These are phyloP conservation scores for Polygonum maritimum DNA, from an alignment of 148 eudicot genomes.

Conservation along the genomic window DNA sequence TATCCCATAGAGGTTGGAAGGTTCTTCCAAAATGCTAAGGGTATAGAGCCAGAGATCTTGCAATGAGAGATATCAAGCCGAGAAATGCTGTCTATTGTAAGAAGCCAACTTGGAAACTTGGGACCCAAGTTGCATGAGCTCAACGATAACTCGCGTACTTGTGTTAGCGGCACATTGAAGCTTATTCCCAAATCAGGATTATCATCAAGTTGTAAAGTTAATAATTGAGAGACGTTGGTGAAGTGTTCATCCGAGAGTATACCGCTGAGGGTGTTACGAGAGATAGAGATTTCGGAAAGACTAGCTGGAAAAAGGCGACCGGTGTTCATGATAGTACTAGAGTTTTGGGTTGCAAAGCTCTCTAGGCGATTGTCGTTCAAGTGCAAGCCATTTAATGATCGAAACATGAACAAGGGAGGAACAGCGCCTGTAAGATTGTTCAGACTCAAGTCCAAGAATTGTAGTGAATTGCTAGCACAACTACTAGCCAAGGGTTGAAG, in stretches of 20 bases:
- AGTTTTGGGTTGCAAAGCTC: background rate
- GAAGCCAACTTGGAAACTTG: constrained; percentile 2
- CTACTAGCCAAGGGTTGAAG: background rate
- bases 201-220: background rate
- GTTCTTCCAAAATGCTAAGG: background rate
- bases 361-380: background rate
- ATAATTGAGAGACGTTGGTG: background rate
- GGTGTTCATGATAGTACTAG: background rate
- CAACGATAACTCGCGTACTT: background rate
- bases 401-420: background rate
- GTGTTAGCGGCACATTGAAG: background rate
- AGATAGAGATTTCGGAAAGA: background rate
- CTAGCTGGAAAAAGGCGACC: background rate
- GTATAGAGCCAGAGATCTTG: background rate
- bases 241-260: background rate
- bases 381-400: background rate
- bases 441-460: background rate
- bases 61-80: background rate
- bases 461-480: background rate
- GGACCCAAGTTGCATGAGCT: background rate
- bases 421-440: background rate
- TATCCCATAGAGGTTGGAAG: background rate
- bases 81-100: background rate
- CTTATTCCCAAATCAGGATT: background rate
- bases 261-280: background rate